Base-by-base conservation (phyloP, 164 flowering plant species). In the Dillenia turbinata region DNA sequence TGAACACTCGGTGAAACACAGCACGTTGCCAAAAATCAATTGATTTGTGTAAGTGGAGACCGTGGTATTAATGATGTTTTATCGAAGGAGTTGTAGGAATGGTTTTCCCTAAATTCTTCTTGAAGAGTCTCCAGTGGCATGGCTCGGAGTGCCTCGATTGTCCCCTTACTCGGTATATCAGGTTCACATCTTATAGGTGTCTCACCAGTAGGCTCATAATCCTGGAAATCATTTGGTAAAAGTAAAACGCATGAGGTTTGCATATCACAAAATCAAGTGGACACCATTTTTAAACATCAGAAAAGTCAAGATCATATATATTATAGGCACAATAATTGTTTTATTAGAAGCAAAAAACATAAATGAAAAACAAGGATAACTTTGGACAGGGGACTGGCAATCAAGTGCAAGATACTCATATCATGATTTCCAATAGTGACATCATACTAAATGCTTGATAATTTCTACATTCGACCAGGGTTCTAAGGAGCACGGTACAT, bases 151-250 rank as follows among this genome's bases (percentile, higher is more conserved):
- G 90, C 82, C 54, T 95, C 97, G 13, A 95, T 90, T 0, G 78
- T 68, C 11, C 73, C 85, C 63, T 85, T 87, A 52, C 81, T 90
- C 0, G 99, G 99, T 53, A 92, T 71, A 9, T 87, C 90, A 6
- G 72, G 70, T 60, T 90, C 97, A 48, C 69, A 51, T 69, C 84
- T 76, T 10, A 54, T 57, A 8, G 99, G 99, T 17, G 99, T 92
- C 6, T 71, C 70, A n/a, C 97, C 96, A 63, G 74, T 95, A 40
- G 89, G 86, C 67, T 90, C 96, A 70, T 95, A 95, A 49, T 90
- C 97, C 99, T 95, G 74, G 33, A 11, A 45, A 12, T 54, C 33
- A 33, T 53, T 52, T 10, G 49, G n/a, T 53, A n/a, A 33, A 33
- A 33, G 7, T 33, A 33, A 33, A 33, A 33, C 1, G 40, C 13